Evolutionary conservation across 2,329 filamentous ascomycete species (phyloP), one percentile per base, ranked within the genome.

Genomic region (Lasiodiplodia sp.): DNA sequence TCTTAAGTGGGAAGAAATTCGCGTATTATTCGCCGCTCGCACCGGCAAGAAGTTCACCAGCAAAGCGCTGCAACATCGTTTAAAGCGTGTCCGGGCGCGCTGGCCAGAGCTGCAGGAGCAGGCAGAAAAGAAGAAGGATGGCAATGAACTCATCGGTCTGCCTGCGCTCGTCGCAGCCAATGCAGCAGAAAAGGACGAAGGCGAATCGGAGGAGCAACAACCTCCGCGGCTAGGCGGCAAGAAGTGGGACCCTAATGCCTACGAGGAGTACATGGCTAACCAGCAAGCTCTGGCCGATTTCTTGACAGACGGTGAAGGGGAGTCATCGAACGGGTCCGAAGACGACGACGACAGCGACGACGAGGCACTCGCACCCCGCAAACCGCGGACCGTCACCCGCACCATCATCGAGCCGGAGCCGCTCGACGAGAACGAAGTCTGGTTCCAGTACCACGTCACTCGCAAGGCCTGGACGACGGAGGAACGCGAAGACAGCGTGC

Each of bases 381-480:
- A 40, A 14, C 38, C 38, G 11, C 38, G 31, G 31, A 64, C 23
- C 23, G 31, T 16, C 16, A 49, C 38, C 25, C 37, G 52, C 7
- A 37, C 52, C 6, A 12, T 49, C 38, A 8, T 21, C 37, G 28
- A 25, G 2, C 65, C 65, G 10, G 28, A 52, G 18, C 53, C 65
- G 5, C 65, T 67, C 14, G 31, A 52, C 31, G 40, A 58, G 14
- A 52, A 60, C 25, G 53, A 67, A 28, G 44, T 49, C 28, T 67
- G 55, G 53, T 67, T 38, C 21, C n/a, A 38, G 7, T 67, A 67
- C 25, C 65, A 60, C n/a, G 53, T 67, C n/a, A 37, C 5, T 14
- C 65, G 65, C 28, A 34, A 40, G n/a, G 34, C 25, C 28, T 67
- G 53, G 52, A 21, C 8, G 3, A n/a, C 21, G 3, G 18, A 34